Percentiles rank a stretch among this genome's conserved stretches.
phyloP scores from a whole-genome alignment of 2,329 filamentous ascomycete species.

The Herpotrichia juniperi region DNA sequence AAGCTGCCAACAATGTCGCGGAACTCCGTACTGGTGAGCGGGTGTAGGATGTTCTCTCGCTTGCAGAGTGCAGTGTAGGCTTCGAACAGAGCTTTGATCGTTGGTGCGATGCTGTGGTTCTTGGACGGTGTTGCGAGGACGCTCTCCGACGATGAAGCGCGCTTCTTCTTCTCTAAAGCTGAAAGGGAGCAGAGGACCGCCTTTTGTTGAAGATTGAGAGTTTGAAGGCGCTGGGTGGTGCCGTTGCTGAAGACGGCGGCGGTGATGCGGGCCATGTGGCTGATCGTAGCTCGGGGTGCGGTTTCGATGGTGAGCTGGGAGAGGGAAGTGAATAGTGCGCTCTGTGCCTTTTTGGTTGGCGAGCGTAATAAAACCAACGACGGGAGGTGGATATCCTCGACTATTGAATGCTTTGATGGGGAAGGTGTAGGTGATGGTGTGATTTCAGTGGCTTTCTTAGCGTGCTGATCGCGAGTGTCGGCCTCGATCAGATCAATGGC shows the following conservation, averaged over 20 bases:
- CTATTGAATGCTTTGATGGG: constrained; percentile 76
- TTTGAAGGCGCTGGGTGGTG: constrained; percentile 80
- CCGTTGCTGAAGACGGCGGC: constrained; percentile 90
- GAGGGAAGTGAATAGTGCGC: constrained; percentile 52
- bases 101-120: constrained; percentile 68
- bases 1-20: constrained; percentile 88
- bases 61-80: constrained; percentile 84
- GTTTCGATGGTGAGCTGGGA: constrained; percentile 72
- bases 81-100: constrained; percentile 81
- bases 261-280: constrained; percentile 90
- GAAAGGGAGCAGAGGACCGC: constrained; percentile 88
- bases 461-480: constrained; percentile 78
- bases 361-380: constrained; percentile 49
- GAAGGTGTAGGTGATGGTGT: constrained; percentile 57
- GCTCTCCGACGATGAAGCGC: constrained; percentile 45
- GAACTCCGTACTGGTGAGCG: constrained; percentile 90
- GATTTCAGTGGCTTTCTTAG: constrained; percentile 61
- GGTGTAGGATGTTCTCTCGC: constrained; percentile 85
- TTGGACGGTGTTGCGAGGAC: constrained; percentile 50
- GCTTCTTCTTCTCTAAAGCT: constrained; percentile 80
- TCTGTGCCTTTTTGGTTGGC: constrained; percentile 45
- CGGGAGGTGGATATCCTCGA: constrained; percentile 80
- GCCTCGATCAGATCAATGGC: constrained; percentile 88
- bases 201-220: constrained; percentile 94
- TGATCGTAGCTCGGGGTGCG: constrained; percentile 86